Evolutionary conservation across 2,329 filamentous ascomycete species (phyloP).

Genomic region (Westerdykella sp.): DNA sequence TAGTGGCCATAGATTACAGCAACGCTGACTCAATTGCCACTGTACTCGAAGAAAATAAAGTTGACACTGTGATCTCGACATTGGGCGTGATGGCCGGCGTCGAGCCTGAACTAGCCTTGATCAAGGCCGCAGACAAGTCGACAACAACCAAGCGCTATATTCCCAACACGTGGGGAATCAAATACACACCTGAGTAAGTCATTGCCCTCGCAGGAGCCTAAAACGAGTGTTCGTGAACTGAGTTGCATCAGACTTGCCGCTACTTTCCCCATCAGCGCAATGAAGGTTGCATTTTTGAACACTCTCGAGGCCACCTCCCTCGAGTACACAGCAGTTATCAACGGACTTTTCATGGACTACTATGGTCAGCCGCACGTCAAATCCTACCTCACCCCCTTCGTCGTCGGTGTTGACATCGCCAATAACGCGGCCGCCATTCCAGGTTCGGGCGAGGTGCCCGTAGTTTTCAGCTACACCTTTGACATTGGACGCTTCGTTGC

Average conservation of each 20-base stretch:
- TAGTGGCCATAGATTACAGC: slow-evolving; percentile 8
- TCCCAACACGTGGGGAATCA: slow-evolving; percentile 11
- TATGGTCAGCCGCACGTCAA: slow-evolving; percentile 21
- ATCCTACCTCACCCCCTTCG: slow-evolving; percentile 11
- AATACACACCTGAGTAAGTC: slow-evolving; percentile 10
- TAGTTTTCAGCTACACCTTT: slow-evolving; percentile 9
- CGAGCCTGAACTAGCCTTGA: slow-evolving; percentile 9
- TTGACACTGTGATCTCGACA: slow-evolving; percentile 13
- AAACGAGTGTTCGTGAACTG: too few relatives aligned
- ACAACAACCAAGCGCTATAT: slow-evolving; percentile 12
- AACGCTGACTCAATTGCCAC: slow-evolving; percentile 2
- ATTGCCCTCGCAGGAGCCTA: too few relatives aligned
- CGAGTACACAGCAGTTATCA: slow-evolving; percentile 21
- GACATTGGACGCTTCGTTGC: slow-evolving; percentile 15
- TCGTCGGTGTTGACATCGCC: slow-evolving; percentile 12
- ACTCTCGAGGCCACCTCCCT: slow-evolving; percentile 16
- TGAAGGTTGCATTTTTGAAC: background rate
- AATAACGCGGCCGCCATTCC: slow-evolving; percentile 10
- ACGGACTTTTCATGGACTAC: slow-evolving; percentile 29
- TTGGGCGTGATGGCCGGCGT: slow-evolving; percentile 5
- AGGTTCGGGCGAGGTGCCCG: slow-evolving; percentile 7
- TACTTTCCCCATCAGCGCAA: too few relatives aligned
- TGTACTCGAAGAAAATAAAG: slow-evolving; percentile 5
- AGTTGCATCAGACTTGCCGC: too few relatives aligned
- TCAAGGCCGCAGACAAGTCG: slow-evolving; percentile 8